phyloP scores from a whole-genome alignment of 106 monocot species.

The Apostasia shenzhenica region DNA sequence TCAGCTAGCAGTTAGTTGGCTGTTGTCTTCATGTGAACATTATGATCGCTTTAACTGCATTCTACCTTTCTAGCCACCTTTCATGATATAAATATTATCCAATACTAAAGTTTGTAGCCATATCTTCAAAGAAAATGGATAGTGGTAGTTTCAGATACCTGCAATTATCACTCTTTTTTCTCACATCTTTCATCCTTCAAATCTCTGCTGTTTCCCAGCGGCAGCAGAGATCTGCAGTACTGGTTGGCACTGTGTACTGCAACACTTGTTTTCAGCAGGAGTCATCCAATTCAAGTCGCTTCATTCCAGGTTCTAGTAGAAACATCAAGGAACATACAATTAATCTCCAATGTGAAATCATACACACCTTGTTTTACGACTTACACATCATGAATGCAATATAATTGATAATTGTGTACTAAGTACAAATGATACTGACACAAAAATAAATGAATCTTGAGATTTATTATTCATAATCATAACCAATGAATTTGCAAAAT shows the following conservation, averaged over 20 bases:
- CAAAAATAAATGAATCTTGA: not conserved
- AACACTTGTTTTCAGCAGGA: constrained; percentile 46
- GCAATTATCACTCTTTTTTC: not conserved
- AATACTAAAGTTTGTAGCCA: not conserved
- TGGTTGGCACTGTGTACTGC: constrained; percentile 58
- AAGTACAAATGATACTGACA: not conserved
- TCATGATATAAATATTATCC: not conserved
- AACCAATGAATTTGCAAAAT: not conserved
- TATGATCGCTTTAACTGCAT: not conserved
- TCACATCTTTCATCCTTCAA: not conserved
- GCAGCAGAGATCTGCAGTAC: constrained; percentile 17
- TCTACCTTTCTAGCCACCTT: not conserved
- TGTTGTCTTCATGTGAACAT: not conserved
- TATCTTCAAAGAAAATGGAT: not conserved
- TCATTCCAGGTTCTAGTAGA: constrained; percentile 35
- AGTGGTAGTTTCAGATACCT: not conserved
- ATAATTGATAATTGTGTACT: not conserved
- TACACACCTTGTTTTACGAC: not conserved
- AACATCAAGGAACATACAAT: not conserved
- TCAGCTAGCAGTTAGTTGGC: not conserved
- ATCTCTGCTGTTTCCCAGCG: constrained; percentile 4
- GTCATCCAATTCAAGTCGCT: constrained; percentile 21
- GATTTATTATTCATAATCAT: not conserved
- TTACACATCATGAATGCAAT: not conserved
- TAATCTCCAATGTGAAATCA: not conserved